Evolutionary conservation across 352 stramenopile species (phyloP), one percentile per base, ranked within the genome.

Genomic region (Globisporangium echinulatum): DNA sequence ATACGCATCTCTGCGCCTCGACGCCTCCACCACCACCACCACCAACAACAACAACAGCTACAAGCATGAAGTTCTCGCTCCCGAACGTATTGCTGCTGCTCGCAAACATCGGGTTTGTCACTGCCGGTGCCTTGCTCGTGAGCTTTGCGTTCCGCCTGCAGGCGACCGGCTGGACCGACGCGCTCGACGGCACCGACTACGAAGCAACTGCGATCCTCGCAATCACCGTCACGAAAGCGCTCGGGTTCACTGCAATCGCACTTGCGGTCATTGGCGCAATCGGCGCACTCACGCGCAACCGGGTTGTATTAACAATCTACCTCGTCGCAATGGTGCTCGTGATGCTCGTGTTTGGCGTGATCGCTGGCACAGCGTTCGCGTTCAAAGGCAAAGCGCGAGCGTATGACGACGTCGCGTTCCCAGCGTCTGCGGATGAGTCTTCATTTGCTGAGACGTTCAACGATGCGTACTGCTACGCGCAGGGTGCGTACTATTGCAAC

Each of bases 401-500:
- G 43, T 95, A 82, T 80, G 61, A 85, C n/a, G 49, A 64, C 11
- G 59, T 58, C 1, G 49, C 59, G 42, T 95, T 86, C 68, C 85
- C 83, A 3, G 82, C 74, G 7, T 69, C 72, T 0, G 56, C 72
- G 1, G 61, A 71, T 14, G 85, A 95, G 68, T 74, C 61, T 37
- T 70, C 75, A n/a, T 67, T 95, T 60, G 79, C 76, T 1, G 62
- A 64, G 47, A 85, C 78, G 13, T 92, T 95, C 48, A 92, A 92
- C 53, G 66, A 92, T 54, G 70, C 83, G 52, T 95, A 95, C 63
- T 95, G 85, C 70, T 95, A 89, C 60, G 81, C 82, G 0, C 82
- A 93, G 49, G 83, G 82, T 33, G 85, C 85, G 49, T 91, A 88
- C 62, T 87, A 85, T 52, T 95, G 85, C 67, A 95, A 92, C 67